phyloP scores from a whole-genome alignment of 1,284 basidiomycete species.

The Phlebopus sp. region DNA sequence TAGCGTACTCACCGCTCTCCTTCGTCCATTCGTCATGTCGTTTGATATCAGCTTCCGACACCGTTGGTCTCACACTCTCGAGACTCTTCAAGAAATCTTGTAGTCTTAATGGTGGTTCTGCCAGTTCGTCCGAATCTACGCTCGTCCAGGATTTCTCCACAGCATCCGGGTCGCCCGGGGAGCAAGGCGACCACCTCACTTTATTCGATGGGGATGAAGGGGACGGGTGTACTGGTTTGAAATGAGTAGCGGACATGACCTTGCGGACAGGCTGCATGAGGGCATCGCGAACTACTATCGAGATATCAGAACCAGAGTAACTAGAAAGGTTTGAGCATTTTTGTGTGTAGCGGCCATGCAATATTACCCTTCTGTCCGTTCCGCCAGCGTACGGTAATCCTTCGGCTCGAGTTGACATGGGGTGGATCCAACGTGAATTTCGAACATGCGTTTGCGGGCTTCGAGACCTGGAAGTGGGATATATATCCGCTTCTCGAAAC shows the following conservation, averaged over 20 bases:
- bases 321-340: conserved; percentile 32
- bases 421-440: conserved; percentile 92
- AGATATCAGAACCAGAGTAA: conserved; percentile 95
- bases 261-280: conserved; percentile 99
- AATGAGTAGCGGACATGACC: conserved; percentile 94
- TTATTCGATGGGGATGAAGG: conserved; percentile 31
- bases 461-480: conserved; percentile 95
- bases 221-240: conserved; percentile 61
- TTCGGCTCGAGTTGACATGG: conserved; percentile 80
- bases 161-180: conserved; percentile 86
- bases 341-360: not conserved
- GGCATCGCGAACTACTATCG: conserved; percentile 93
- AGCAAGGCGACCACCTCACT: conserved; percentile 86
- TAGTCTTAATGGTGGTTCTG: conserved; percentile 79
- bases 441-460: conserved; percentile 94
- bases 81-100: conserved; percentile 88
- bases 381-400: conserved; percentile 83
- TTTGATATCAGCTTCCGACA: conserved; percentile 86
- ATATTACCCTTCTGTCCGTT: conserved; percentile 80
- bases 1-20: conserved; percentile 62
- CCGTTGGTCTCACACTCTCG: conserved; percentile 83
- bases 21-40: conserved; percentile 92
- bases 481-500: conserved; percentile 98
- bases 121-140: conserved; percentile 84
- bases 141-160: conserved; percentile 94